These are phyloP conservation scores for Calocybe gangraenosa DNA, from an alignment of 768 basidiomycete species.

Conservation along the genomic window DNA sequence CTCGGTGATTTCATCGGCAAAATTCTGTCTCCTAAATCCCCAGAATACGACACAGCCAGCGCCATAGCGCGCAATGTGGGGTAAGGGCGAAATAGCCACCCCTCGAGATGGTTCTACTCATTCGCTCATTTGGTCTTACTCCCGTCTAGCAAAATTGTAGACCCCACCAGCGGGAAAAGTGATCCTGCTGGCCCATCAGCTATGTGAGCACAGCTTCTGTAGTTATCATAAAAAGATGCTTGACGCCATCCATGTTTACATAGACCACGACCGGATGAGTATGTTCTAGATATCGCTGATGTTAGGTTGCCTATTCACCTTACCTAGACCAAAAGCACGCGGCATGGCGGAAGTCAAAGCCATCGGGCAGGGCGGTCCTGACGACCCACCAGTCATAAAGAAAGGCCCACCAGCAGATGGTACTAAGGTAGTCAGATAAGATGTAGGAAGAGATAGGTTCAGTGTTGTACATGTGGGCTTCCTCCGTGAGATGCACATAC, in stretches of 20 bases:
- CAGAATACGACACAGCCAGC: neutral
- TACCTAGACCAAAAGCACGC: too few species aligned
- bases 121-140: neutral
- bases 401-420: neutral
- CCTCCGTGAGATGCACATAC: neutral
- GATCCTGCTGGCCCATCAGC: conserved; percentile 3
- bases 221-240: neutral
- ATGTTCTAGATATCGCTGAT: neutral
- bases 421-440: too few species aligned
- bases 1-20: conserved; percentile 1
- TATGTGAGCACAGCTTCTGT: neutral
- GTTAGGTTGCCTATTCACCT: neutral
- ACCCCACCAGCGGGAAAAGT: conserved; percentile 1
- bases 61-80: conserved; percentile 2
- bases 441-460: too few species aligned
- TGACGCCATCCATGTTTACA: neutral
- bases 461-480: too few species aligned
- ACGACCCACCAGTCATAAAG: neutral
- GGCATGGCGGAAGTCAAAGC: too few species aligned
- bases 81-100: conserved; percentile 2
- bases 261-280: neutral
- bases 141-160: conserved; percentile 1
- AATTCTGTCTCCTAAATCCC: neutral
- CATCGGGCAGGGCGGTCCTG: too few species aligned
- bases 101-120: neutral